A percentile compares a stretch with the other conserved stretches of the same genome.
These are phyloP conservation scores for Rhizophagus clarus DNA, from an alignment of 192 early-diverging fungal genomes.

Conservation along the genomic window DNA sequence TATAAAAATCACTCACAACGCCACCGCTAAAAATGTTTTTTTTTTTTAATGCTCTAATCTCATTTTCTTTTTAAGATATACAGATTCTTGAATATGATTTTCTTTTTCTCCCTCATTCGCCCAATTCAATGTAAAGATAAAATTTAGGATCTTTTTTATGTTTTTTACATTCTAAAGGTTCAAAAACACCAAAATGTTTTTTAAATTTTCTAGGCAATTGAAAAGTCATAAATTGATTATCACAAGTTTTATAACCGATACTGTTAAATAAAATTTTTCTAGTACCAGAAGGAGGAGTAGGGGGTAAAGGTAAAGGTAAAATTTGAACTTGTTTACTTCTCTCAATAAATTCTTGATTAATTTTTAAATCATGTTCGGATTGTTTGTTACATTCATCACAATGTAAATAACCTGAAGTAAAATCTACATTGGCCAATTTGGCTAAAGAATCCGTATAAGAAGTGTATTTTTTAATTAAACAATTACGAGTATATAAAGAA, in stretches of 20 bases:
- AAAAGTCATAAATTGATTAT: constrained; percentile 16
- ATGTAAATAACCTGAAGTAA: constrained; percentile 13
- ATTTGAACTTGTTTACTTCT: constrained; percentile 14
- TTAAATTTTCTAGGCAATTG: constrained; percentile 19
- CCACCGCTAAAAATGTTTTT: too few relatives aligned
- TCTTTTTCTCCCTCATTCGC: not conserved
- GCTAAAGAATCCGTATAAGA: not conserved
- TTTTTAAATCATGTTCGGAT: constrained; percentile 1
- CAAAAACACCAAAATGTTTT: constrained; percentile 16
- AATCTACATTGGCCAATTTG: constrained; percentile 11
- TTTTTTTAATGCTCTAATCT: too few relatives aligned
- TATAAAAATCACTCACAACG: too few relatives aligned
- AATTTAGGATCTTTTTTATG: constrained; percentile 6
- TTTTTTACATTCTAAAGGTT: constrained; percentile 19
- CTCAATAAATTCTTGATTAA: constrained; percentile 3
- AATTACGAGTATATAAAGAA: not conserved
- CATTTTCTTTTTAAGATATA: too few relatives aligned
- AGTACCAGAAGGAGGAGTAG: not conserved
- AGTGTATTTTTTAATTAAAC: not conserved
- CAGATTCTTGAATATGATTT: too few relatives aligned
- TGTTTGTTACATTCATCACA: not conserved
- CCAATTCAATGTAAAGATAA: constrained; percentile 14
- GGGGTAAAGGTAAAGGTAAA: not conserved
- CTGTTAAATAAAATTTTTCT: not conserved
- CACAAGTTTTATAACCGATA: not conserved